Percentiles rank a stretch among this genome's conserved stretches.
Conservation (phyloP, 352 stramenopile genomes). For the Pythium vanterpoolii region DNA sequence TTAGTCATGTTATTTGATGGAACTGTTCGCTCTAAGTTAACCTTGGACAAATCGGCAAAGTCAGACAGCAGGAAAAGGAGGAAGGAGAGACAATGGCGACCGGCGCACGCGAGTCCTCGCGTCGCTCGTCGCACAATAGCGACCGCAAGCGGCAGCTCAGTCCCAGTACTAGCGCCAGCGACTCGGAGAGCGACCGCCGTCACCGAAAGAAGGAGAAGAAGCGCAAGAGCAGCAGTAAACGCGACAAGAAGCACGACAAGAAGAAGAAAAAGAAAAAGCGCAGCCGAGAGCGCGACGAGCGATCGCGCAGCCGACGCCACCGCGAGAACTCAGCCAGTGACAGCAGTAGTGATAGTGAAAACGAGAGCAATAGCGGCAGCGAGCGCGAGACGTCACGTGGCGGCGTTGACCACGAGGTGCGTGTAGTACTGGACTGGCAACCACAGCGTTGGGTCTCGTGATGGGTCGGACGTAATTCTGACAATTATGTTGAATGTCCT, state of each 20-base stretch:
- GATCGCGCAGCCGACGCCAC: not conserved
- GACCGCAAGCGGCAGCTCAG: constrained; percentile 14
- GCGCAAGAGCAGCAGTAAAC: constrained; percentile 29
- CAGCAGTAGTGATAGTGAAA: not conserved
- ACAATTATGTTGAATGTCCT: not conserved
- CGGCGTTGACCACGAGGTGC: constrained; percentile 9
- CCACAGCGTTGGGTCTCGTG: too few relatives aligned
- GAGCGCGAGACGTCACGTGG: not conserved
- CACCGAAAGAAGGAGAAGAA: constrained; percentile 21
- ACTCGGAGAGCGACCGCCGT: constrained; percentile 26
- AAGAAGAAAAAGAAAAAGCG: constrained; percentile 8
- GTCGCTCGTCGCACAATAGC: not conserved
- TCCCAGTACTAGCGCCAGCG: constrained; percentile 19
- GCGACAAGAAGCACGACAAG: constrained; percentile 30
- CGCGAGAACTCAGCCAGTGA: not conserved
- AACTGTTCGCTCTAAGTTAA: constrained; percentile 16
- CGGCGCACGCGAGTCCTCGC: not conserved
- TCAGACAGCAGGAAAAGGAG: not conserved
- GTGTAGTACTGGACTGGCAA: too few relatives aligned
- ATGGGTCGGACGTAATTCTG: too few relatives aligned
- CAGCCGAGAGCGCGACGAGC: not conserved
- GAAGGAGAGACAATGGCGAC: not conserved
- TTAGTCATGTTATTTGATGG: constrained; percentile 6
- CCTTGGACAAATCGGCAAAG: not conserved
- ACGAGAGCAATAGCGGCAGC: constrained; percentile 2